Evolutionary conservation across 306 rosid genomes (phyloP).

Genomic region (Gillenia trifoliata): DNA sequence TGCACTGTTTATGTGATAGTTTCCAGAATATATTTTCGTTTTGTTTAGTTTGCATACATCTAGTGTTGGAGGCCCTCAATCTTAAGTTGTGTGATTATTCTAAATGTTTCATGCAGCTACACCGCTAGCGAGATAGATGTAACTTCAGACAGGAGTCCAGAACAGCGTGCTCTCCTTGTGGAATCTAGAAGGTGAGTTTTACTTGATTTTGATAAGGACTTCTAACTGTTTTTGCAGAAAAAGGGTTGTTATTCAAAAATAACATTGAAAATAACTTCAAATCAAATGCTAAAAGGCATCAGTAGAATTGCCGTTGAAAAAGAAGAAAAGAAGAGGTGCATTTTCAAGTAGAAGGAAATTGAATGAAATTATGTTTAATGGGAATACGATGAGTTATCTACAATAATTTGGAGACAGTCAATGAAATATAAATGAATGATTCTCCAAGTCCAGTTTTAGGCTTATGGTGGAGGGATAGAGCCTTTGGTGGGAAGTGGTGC

Average conservation of each 20-base stretch:
- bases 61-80: not conserved
- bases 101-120: slow-evolving; percentile 44
- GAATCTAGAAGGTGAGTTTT: slow-evolving; percentile 74
- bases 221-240: not conserved
- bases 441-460: not conserved
- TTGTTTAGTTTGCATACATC: not conserved
- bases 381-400: not conserved
- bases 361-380: not conserved
- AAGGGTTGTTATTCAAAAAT: not conserved
- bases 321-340: not conserved
- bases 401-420: not conserved
- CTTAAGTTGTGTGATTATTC: slow-evolving; percentile 5
- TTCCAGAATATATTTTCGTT: not conserved
- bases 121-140: slow-evolving; percentile 54
- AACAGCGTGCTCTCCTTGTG: slow-evolving; percentile 79
- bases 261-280: not conserved
- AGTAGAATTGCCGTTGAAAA: not conserved
- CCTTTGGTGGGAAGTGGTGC: not conserved
- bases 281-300: not conserved
- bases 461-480: not conserved
- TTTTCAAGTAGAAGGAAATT: not conserved
- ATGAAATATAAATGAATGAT: not conserved
- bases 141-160: slow-evolving; percentile 49
- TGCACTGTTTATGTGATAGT: not conserved
- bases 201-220: not conserved